phyloP scores from a whole-genome alignment of 169 alveolate species.

The Plasmodium sp. region DNA sequence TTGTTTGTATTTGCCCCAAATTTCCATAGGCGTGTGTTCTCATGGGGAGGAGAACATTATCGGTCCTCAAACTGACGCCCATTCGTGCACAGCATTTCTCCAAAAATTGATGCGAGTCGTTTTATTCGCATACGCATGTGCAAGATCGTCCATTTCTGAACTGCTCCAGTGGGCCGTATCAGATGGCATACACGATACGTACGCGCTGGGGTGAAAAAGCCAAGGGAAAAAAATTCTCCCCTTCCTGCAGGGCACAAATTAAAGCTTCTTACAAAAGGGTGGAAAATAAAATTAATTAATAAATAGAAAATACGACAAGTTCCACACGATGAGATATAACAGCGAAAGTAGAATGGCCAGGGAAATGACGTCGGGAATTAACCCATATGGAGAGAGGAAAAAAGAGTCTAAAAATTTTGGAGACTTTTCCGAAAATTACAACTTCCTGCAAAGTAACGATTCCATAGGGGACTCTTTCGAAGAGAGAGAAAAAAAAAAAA shows the following conservation, averaged over 20 bases:
- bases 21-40: neutral
- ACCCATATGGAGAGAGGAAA: neutral
- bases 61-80: neutral
- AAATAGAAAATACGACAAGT: neutral
- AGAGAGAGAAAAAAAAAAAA: conserved; percentile 8
- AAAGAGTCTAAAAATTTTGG: neutral
- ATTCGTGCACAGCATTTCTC: neutral
- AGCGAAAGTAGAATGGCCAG: neutral
- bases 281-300: neutral
- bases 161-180: neutral
- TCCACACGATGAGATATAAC: neutral
- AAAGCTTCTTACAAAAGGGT: neutral
- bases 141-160: neutral
- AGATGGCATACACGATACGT: neutral
- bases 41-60: neutral
- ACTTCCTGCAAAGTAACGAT: neutral
- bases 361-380: neutral
- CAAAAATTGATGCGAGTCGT: neutral
- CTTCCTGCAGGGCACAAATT: neutral
- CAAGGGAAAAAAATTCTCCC: neutral
- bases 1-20: neutral
- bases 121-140: neutral
- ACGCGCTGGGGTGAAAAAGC: neutral
- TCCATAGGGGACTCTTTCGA: neutral
- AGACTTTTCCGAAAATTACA: conserved; percentile 3